Evolutionary conservation across 768 basidiomycete species (phyloP).

Genomic region (Leucosporidium scottii): DNA sequence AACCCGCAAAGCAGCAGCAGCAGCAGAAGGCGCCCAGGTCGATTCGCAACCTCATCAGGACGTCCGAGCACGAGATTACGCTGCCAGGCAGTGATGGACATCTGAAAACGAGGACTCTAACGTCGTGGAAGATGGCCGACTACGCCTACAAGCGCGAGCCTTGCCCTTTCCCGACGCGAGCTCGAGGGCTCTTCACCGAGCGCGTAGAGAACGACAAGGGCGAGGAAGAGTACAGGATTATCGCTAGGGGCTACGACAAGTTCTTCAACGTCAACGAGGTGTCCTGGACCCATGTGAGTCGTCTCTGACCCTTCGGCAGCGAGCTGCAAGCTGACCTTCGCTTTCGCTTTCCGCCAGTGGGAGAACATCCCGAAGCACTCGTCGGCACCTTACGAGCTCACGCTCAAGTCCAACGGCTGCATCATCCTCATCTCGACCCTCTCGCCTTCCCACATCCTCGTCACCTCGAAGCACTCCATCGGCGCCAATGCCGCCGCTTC

Average conservation of each 20-base stretch:
- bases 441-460: slow-evolving; percentile 61
- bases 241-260: slow-evolving; percentile 92
- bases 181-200: slow-evolving; percentile 75
- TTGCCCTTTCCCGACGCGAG: slow-evolving; percentile 89
- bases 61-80: slow-evolving; percentile 17
- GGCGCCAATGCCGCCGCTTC: slow-evolving; percentile 46
- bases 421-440: slow-evolving; percentile 91
- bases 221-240: slow-evolving; percentile 50
- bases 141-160: slow-evolving; percentile 86
- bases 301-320: too few species aligned
- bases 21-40: background rate
- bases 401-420: slow-evolving; percentile 92
- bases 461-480: slow-evolving; percentile 88
- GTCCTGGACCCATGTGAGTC: slow-evolving; percentile 80
- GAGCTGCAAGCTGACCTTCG: background rate
- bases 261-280: slow-evolving; percentile 98
- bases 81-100: slow-evolving; percentile 1
- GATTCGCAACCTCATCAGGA: slow-evolving; percentile 15
- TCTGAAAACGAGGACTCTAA: slow-evolving; percentile 41
- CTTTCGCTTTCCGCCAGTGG: slow-evolving; percentile 29
- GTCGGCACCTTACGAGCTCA: slow-evolving; percentile 69
- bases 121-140: slow-evolving; percentile 97
- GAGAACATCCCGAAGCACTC: slow-evolving; percentile 31
- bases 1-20: background rate
- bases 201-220: slow-evolving; percentile 31